Conservation (phyloP, 257 asterid genomes). For the Jaltomata sinuosa region DNA sequence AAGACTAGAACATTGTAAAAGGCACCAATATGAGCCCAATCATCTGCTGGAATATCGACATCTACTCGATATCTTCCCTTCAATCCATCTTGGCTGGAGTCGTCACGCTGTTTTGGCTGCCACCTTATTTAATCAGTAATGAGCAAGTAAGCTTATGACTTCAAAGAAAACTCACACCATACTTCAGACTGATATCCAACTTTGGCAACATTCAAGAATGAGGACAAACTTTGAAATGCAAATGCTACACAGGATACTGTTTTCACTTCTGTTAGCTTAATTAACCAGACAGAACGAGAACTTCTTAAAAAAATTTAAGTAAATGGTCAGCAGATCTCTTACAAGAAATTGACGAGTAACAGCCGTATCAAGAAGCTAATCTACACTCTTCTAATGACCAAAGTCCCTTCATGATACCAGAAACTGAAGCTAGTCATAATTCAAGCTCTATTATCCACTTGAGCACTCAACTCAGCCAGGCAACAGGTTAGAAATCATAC, state of each 20-base stretch:
- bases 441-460: neutral
- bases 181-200: neutral
- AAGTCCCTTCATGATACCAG: neutral
- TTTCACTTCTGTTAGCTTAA: neutral
- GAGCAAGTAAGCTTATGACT: conserved; percentile 45
- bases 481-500: neutral
- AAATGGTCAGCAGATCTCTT: neutral
- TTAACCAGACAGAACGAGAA: neutral
- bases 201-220: neutral
- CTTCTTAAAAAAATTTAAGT: neutral
- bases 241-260: neutral
- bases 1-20: conserved; percentile 77
- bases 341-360: neutral
- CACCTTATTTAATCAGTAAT: conserved; percentile 66
- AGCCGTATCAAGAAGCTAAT: neutral
- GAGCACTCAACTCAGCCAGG: neutral
- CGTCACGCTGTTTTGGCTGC: conserved; percentile 51
- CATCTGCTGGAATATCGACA: conserved; percentile 75
- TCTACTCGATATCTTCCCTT: conserved; percentile 76
- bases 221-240: neutral
- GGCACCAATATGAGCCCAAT: conserved; percentile 65
- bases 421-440: neutral
- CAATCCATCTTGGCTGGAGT: conserved; percentile 33
- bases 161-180: conserved; percentile 7
- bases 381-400: neutral